A percentile compares a stretch with the other conserved stretches of the same genome.
These are phyloP conservation scores for Arthroderma sp. DNA, from an alignment of 2,329 filamentous ascomycete genomes.

Conservation along the genomic window DNA sequence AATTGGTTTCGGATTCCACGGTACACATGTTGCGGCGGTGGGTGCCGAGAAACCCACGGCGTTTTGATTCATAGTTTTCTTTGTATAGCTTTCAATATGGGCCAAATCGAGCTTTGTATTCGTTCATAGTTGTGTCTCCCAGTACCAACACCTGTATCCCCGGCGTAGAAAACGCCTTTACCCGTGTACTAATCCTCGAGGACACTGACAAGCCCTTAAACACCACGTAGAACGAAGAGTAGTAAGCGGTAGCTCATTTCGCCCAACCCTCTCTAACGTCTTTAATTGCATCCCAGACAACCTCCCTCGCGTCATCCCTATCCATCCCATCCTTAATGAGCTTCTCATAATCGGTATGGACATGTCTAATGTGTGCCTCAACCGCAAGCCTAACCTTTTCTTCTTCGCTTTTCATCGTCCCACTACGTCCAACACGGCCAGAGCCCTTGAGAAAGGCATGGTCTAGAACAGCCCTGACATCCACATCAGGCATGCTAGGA, in stretches of 20 bases:
- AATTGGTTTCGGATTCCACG: constrained; percentile 44
- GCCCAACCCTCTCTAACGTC: constrained; percentile 21
- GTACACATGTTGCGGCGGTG: constrained; percentile 23
- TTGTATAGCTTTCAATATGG: background rate
- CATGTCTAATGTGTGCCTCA: constrained; percentile 32
- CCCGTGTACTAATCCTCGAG: background rate
- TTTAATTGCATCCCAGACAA: constrained; percentile 19
- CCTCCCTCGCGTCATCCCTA: constrained; percentile 19
- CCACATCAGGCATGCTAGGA: constrained; percentile 24
- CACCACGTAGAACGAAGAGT: background rate
- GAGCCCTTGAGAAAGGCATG: constrained; percentile 31
- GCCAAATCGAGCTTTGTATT: too few relatives aligned
- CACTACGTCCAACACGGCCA: constrained; percentile 27
- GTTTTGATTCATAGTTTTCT: background rate
- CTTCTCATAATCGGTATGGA: constrained; percentile 28
- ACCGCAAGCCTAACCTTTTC: constrained; percentile 27
- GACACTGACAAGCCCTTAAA: background rate
- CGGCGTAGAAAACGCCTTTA: too few relatives aligned
- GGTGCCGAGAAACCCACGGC: constrained; percentile 5
- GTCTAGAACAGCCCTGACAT: constrained; percentile 21
- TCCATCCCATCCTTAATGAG: constrained; percentile 17
- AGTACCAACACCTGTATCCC: too few relatives aligned
- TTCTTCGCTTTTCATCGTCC: constrained; percentile 19
- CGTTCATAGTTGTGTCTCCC: too few relatives aligned
- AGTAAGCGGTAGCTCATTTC: constrained; percentile 4